phyloP scores from a whole-genome alignment of 192 early-diverging fungal genomes.

The Backusella psychrophila region DNA sequence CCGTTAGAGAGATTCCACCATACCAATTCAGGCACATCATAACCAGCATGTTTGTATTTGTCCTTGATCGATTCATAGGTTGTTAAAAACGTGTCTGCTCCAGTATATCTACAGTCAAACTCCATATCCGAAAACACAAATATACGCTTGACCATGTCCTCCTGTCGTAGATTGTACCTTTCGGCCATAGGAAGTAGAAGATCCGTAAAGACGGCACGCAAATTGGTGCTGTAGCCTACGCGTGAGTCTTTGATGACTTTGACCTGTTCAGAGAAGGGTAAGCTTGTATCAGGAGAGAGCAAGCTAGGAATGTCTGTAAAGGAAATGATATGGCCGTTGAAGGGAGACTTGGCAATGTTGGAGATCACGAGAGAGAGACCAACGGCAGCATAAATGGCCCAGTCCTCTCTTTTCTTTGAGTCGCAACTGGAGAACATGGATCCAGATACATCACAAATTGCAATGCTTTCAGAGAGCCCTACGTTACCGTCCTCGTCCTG shows the following conservation, averaged over 20 bases:
- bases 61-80: slow-evolving; percentile 32
- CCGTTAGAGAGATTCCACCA: slow-evolving; percentile 43
- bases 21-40: slow-evolving; percentile 47
- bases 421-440: slow-evolving; percentile 30
- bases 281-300: slow-evolving; percentile 9
- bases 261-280: slow-evolving; percentile 35
- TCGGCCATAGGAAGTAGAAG: slow-evolving; percentile 38
- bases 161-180: slow-evolving; percentile 23
- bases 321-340: slow-evolving; percentile 41
- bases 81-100: slow-evolving; percentile 19
- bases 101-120: slow-evolving; percentile 27
- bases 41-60: slow-evolving; percentile 39
- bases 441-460: slow-evolving; percentile 47
- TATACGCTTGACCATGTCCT: slow-evolving; percentile 52
- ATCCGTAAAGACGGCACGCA: slow-evolving; percentile 35
- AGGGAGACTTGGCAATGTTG: slow-evolving; percentile 38
- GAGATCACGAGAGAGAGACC: slow-evolving; percentile 41
- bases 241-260: background rate
- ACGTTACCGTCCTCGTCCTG: background rate
- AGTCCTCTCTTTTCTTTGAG: background rate
- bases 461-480: slow-evolving; percentile 36
- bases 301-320: slow-evolving; percentile 39
- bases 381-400: slow-evolving; percentile 40
- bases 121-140: slow-evolving; percentile 56
- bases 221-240: slow-evolving; percentile 39